Conservation (phyloP, 1,284 basidiomycete genomes). For the Puccinia coronata region DNA sequence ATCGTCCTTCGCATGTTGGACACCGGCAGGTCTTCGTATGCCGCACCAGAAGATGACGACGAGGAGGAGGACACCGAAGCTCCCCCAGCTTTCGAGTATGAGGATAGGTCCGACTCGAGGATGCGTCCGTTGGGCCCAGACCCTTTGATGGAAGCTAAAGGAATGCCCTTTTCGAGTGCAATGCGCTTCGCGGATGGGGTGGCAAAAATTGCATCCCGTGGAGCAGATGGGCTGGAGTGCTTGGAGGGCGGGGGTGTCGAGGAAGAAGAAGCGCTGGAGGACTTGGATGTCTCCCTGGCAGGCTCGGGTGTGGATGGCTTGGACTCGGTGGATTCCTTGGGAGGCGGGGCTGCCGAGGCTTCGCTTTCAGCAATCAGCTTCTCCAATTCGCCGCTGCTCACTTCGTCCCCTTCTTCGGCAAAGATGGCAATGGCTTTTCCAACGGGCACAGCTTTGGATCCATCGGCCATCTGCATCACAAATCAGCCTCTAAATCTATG, state of each 20-base stretch:
- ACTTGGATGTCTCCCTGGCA: slow-evolving; percentile 50
- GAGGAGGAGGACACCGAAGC: slow-evolving; percentile 59
- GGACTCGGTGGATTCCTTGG: slow-evolving; percentile 59
- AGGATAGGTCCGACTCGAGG: slow-evolving; percentile 82
- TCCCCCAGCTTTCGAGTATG: slow-evolving; percentile 60
- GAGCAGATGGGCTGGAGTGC: slow-evolving; percentile 56
- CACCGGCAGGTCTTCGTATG: slow-evolving; percentile 86
- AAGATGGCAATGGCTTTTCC: slow-evolving; percentile 85
- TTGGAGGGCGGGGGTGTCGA: slow-evolving; percentile 55
- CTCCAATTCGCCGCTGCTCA: slow-evolving; percentile 73
- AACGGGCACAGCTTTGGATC: slow-evolving; percentile 81
- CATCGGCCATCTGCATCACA: slow-evolving; percentile 69
- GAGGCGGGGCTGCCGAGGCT: slow-evolving; percentile 51
- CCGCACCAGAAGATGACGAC: slow-evolving; percentile 58
- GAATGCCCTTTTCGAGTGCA: slow-evolving; percentile 90
- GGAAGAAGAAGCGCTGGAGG: slow-evolving; percentile 50
- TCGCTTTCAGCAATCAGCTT: slow-evolving; percentile 57
- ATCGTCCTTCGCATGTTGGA: slow-evolving; percentile 95
- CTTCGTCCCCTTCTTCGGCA: slow-evolving; percentile 89
- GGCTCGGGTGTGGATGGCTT: slow-evolving; percentile 52
- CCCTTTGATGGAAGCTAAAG: slow-evolving; percentile 86
- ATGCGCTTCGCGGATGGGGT: slow-evolving; percentile 95
- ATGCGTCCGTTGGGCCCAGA: slow-evolving; percentile 92
- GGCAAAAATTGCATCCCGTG: slow-evolving; percentile 71
- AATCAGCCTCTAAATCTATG: not conserved